Percentiles rank a stretch among this genome's conserved stretches.
Conservation (phyloP, 2,329 filamentous ascomycete genomes). For the Curvularia spicifera region DNA sequence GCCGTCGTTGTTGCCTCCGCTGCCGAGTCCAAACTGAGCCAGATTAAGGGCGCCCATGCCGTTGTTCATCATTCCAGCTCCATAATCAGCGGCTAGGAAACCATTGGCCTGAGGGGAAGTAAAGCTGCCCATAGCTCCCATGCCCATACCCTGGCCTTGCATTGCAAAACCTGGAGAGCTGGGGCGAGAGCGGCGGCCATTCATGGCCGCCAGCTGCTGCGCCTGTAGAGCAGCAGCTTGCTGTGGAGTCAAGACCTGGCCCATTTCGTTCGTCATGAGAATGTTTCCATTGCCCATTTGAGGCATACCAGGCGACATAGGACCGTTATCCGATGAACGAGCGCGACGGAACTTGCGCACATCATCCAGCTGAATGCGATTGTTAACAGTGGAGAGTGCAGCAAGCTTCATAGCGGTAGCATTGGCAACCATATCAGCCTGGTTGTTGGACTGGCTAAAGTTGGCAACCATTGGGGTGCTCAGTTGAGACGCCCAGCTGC, state of each 20-base stretch:
- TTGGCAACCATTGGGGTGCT: constrained; percentile 95
- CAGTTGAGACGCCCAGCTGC: constrained; percentile 98
- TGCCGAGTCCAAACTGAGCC: constrained; percentile 67
- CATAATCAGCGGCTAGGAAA: constrained; percentile 88
- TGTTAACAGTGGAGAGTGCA: constrained; percentile 96
- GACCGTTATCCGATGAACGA: constrained; percentile 80
- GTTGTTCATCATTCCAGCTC: constrained; percentile 70
- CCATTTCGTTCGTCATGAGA: constrained; percentile 93
- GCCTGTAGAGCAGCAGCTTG: constrained; percentile 62
- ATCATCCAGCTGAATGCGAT: constrained; percentile 94
- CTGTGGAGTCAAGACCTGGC: constrained; percentile 76
- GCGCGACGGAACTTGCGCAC: constrained; percentile 94
- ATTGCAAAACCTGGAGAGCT: constrained; percentile 87
- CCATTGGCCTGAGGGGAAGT: constrained; percentile 92
- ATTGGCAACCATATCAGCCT: constrained; percentile 98
- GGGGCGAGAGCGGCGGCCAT: constrained; percentile 83
- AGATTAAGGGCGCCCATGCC: constrained; percentile 75
- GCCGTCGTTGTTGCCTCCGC: constrained; percentile 50
- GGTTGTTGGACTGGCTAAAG: constrained; percentile 70
- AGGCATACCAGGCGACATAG: constrained; percentile 69
- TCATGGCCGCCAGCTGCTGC: constrained; percentile 83
- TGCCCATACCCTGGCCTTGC: constrained; percentile 61
- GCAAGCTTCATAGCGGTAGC: constrained; percentile 99
- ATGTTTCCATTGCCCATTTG: constrained; percentile 74
- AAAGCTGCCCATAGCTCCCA: constrained; percentile 71